Evolutionary conservation across 805 yeast genomes (phyloP).

Genomic region (Yarrowia hollandica): DNA sequence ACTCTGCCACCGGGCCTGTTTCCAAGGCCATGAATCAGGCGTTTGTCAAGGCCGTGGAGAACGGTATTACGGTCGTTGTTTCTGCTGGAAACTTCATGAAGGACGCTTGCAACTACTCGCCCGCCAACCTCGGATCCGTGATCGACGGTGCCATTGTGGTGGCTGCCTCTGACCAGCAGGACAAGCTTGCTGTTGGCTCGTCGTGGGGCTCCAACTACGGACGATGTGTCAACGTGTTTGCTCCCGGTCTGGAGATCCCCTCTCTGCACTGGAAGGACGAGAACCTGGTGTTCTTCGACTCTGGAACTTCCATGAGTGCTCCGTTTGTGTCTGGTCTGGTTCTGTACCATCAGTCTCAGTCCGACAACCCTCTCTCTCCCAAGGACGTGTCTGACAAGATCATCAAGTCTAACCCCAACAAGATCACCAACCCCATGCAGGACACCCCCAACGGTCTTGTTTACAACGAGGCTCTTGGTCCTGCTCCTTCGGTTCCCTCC

Average conservation of each 20-base stretch:
- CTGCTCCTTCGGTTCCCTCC: not conserved
- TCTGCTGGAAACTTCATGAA: slow-evolving; percentile 96
- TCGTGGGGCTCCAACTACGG: slow-evolving; percentile 94
- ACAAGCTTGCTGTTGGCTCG: slow-evolving; percentile 52
- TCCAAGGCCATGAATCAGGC: slow-evolving; percentile 85
- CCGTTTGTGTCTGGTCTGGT: slow-evolving; percentile 94
- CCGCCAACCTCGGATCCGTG: slow-evolving; percentile 59
- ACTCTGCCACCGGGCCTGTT: slow-evolving; percentile 93
- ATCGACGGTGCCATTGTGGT: slow-evolving; percentile 70
- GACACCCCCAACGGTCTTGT: not conserved
- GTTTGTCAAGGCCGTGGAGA: slow-evolving; percentile 82
- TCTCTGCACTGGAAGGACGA: slow-evolving; percentile 48
- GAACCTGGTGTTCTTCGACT: slow-evolving; percentile 39
- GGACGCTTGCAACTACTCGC: slow-evolving; percentile 90
- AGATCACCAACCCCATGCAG: not conserved
- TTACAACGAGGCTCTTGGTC: slow-evolving; percentile 2
- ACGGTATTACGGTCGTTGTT: slow-evolving; percentile 89
- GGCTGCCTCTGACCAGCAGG: slow-evolving; percentile 89
- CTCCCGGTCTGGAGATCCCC: slow-evolving; percentile 88
- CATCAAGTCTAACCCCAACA: not conserved
- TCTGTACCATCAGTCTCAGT: slow-evolving; percentile 57
- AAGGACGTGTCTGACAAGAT: slow-evolving; percentile 8
- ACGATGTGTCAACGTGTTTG: slow-evolving; percentile 91
- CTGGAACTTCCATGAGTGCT: slow-evolving; percentile 98
- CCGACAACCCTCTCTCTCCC: not conserved